Percentiles rank a stretch among this genome's conserved stretches.
Conservation (phyloP, 2,329 filamentous ascomycete species). For the Stagonosporopsis cucurbitacearum region DNA sequence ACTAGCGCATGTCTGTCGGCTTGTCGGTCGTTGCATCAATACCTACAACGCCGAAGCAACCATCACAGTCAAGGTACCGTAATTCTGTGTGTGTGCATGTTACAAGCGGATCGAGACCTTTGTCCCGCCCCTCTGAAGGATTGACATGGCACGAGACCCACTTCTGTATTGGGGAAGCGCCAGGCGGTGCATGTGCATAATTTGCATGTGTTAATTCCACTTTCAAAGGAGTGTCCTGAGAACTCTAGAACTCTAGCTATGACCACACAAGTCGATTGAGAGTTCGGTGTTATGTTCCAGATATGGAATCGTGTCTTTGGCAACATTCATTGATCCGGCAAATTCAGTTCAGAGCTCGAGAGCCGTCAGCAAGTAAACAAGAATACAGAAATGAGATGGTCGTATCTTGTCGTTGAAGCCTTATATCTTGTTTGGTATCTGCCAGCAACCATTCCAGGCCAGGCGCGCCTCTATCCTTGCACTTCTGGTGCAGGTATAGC, state of each 20-base stretch:
- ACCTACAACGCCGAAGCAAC: constrained; percentile 1
- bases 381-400: background rate
- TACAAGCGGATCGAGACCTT: constrained; percentile 5
- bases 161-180: constrained; percentile 8
- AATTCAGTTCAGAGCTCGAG: background rate
- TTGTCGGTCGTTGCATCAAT: constrained; percentile 20
- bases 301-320: background rate
- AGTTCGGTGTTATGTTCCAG: background rate
- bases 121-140: constrained; percentile 10
- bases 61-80: constrained; percentile 2
- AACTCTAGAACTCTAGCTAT: background rate
- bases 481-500: background rate
- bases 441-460: constrained; percentile 1
- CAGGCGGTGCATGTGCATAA: constrained; percentile 10
- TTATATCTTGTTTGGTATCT: background rate
- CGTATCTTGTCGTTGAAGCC: constrained; percentile 9
- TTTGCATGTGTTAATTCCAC: background rate
- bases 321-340: background rate
- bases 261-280: background rate
- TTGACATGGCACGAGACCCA: constrained; percentile 16
- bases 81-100: constrained; percentile 4
- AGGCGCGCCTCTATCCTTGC: background rate
- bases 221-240: background rate
- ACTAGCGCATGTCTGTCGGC: constrained; percentile 22
- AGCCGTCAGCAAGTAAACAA: background rate